A percentile compares a stretch with the other conserved stretches of the same genome.
Evolutionary conservation across 345 rosid species (phyloP).

Genomic region (Theobroma cacao): DNA sequence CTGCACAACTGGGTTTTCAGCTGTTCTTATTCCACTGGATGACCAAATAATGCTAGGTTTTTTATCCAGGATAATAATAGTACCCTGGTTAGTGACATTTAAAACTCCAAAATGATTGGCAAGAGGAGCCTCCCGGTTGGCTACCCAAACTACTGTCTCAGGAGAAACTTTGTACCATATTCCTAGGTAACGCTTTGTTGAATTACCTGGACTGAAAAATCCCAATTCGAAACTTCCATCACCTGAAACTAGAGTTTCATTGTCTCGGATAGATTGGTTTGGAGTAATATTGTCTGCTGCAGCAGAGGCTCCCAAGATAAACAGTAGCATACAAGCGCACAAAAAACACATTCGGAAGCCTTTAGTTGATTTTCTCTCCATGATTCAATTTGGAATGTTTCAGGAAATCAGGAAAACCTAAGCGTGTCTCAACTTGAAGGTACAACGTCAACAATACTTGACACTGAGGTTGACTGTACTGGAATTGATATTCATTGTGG

Average conservation of each 20-base stretch:
- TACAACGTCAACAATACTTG: too few relatives aligned
- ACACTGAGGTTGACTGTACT: too few relatives aligned
- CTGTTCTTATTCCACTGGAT: not conserved
- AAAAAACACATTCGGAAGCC: not conserved
- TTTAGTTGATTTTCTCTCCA: too few relatives aligned
- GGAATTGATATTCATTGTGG: too few relatives aligned
- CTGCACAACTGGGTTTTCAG: not conserved
- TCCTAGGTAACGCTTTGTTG: not conserved
- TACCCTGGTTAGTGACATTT: slow-evolving; percentile 22
- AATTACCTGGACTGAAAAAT: not conserved
- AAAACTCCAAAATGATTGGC: slow-evolving; percentile 24
- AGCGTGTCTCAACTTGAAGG: too few relatives aligned
- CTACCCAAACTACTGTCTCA: slow-evolving; percentile 38
- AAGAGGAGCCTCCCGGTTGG: slow-evolving; percentile 39
- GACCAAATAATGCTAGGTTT: slow-evolving; percentile 26
- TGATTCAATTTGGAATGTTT: too few relatives aligned
- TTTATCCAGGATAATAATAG: slow-evolving; percentile 14
- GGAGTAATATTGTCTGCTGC: not conserved
- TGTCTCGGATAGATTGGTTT: not conserved
- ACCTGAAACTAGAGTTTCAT: slow-evolving; percentile 29
- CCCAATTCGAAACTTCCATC: not conserved
- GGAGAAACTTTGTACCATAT: not conserved
- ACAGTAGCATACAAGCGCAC: not conserved
- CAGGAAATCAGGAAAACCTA: too few relatives aligned
- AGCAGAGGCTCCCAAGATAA: not conserved